Percentiles rank a stretch among this genome's conserved stretches.
Conservation (phyloP, 192 early-diverging fungal genomes). For the Rhizophagus clarus region DNA sequence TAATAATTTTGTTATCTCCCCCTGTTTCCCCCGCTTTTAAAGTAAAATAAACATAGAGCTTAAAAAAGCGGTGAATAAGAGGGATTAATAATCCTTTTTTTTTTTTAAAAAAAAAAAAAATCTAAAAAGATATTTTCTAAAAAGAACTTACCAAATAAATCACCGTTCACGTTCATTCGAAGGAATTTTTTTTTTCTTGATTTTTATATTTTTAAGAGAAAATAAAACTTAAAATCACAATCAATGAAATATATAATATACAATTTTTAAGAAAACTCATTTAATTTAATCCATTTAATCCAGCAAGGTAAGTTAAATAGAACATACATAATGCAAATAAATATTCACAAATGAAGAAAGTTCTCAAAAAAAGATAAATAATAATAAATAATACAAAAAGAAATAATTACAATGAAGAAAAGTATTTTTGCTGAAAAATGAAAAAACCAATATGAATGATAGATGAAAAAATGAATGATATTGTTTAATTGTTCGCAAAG, state of each 20-base stretch:
- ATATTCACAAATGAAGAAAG: neutral
- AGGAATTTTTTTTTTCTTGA: neutral
- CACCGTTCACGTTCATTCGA: no score
- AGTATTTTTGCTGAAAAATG: neutral
- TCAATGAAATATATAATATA: neutral
- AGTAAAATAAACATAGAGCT: neutral
- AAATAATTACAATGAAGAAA: neutral
- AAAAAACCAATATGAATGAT: neutral
- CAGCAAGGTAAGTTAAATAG: neutral
- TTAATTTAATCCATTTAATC: neutral
- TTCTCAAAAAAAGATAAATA: neutral
- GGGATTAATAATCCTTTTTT: neutral
- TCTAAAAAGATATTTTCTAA: neutral
- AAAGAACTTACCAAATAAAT: neutral
- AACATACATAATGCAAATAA: neutral
- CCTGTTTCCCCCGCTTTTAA: conserved; percentile 17
- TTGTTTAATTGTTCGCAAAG: neutral
- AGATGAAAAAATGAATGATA: neutral
- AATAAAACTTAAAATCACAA: neutral
- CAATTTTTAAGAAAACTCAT: neutral
- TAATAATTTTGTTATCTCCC: conserved; percentile 4
- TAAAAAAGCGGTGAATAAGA: conserved; percentile 20
- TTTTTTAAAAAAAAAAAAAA: neutral
- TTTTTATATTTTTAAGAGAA: neutral
- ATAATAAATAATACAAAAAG: neutral